Evolutionary conservation across 2,329 filamentous ascomycete species (phyloP), one percentile per base, ranked within the genome.

Genomic region (Torrubiellomyces zombiae): DNA sequence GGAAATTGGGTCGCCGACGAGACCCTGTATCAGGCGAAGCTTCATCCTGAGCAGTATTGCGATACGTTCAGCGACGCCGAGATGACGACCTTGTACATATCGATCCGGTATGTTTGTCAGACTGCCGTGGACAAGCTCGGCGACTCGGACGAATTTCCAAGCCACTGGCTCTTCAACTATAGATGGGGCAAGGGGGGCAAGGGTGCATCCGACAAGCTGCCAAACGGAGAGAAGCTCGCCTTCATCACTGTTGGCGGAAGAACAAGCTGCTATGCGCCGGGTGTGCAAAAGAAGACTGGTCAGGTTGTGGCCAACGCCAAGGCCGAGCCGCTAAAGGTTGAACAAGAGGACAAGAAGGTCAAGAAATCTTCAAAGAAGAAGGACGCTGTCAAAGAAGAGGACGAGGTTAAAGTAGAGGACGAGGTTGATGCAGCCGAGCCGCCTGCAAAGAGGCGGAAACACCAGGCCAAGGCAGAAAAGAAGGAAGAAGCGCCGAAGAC

Each of bases 1-100:
- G 89, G 89, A 0, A 95, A 95, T 44, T 98, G 86, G 86, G 86
- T 98, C 27, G 83, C 76, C 1, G 89, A 98, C 44, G 89, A 98
- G 48, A 75, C 93, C 6, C 58, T 98, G 25, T 98, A 85, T 42
- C 75, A 95, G 38, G 78, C 89, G 5, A 72, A 67, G 24, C 64
- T 95, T 10, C 86, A 98, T 37, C 89, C 89, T 0, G 86, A 94
- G 47, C 82, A 93, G 45, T 91, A 91, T 52, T 82, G 76, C 50
- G 75, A 94, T 41, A 78, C 79, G 0, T 77, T 95, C 36, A 61
- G 48, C 32, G 69, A 79, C 16, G 62, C 55, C 1, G 75, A 94
- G 46, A 68, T 91, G 33, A 63, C 67, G 34, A 60, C 58, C 19
- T 58, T 98, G 2, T 75, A 89, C 47, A 58, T 71, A 7, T 65